Evolutionary conservation across 306 rosid genomes (phyloP).

Genomic region (cucumber (Cucumis sativus)): DNA sequence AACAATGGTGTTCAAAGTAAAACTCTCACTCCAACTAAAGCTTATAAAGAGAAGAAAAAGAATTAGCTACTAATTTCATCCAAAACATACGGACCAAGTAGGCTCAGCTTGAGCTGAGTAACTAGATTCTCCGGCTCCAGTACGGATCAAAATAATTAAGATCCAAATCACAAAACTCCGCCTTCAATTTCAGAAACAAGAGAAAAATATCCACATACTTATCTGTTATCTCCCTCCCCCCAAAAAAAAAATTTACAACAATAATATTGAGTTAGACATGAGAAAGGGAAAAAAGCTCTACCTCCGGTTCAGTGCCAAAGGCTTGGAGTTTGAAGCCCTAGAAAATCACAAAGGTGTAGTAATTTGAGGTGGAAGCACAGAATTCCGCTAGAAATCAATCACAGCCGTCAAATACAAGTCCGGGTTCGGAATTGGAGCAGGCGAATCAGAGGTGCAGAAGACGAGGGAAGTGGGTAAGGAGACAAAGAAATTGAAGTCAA

Average conservation of each 20-base stretch:
- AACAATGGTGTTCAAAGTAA: neutral
- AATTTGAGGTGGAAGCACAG: slow-evolving; percentile 5
- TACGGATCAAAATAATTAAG: neutral
- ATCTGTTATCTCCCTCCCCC: neutral
- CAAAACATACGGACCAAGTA: neutral
- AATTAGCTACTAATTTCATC: neutral
- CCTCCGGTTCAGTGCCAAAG: slow-evolving; percentile 2
- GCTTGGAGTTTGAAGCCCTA: slow-evolving; percentile 18
- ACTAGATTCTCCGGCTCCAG: neutral
- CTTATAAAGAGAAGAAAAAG: neutral
- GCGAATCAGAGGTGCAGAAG: neutral
- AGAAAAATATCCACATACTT: neutral
- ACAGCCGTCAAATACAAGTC: neutral
- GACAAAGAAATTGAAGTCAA: slow-evolving; percentile 6
- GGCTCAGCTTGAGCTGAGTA: neutral
- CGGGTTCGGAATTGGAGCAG: slow-evolving; percentile 8
- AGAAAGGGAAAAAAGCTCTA: neutral
- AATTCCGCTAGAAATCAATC: neutral
- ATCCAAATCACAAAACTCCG: neutral
- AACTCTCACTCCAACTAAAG: neutral
- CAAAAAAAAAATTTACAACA: neutral
- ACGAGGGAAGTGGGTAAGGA: neutral
- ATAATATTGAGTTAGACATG: neutral
- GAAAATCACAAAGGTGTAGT: slow-evolving; percentile 10
- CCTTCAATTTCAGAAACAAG: neutral